Evolutionary conservation across 768 basidiomycete genomes (phyloP), one percentile per base, ranked within the genome.

Genomic region (Auricularia cornea): DNA sequence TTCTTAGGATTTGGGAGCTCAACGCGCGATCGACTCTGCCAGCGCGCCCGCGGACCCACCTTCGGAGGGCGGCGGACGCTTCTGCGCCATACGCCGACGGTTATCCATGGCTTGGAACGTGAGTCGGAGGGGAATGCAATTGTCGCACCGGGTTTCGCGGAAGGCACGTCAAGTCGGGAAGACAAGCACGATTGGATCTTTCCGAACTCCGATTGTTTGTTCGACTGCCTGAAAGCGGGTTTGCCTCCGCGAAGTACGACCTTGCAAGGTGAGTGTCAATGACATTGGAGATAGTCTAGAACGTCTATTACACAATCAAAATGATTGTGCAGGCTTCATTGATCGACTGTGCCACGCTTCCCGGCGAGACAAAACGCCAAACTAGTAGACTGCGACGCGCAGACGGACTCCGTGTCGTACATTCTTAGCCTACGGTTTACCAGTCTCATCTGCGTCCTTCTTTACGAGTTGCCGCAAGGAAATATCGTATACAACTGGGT

Each of bases 401-500:
- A n/a, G n/a, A n/a, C n/a, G n/a, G n/a, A n/a, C n/a, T n/a, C n/a
- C n/a, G n/a, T n/a, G n/a, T n/a, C n/a, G n/a, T n/a, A n/a, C n/a
- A n/a, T n/a, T n/a, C n/a, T n/a, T n/a, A n/a, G n/a, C n/a, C n/a
- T 38, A 38, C 35, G 8, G 10, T 14, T 38, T 38, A 14, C 2
- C 10, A 0, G 35, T 14, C 2, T 59, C 57, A 12, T 23, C 44
- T 6, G 44, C 20, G 23, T 20, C 44, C 23, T 23, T 48, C 20
- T 48, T 48, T 6, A 60, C 59, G 3, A 92, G 77, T 68, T 85
- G 90, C 41, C 91, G 81, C 35, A 93, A 75, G 38, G 90, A 90
- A 18, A 93, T 84, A 71, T 93, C 91, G 69, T 93, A 93, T 2
- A 92, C 91, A 59, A 93, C 90, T 93, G 66, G 10, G 20, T 18